Conservation (phyloP, 805 yeast species). For the Saturnispora diversa region DNA sequence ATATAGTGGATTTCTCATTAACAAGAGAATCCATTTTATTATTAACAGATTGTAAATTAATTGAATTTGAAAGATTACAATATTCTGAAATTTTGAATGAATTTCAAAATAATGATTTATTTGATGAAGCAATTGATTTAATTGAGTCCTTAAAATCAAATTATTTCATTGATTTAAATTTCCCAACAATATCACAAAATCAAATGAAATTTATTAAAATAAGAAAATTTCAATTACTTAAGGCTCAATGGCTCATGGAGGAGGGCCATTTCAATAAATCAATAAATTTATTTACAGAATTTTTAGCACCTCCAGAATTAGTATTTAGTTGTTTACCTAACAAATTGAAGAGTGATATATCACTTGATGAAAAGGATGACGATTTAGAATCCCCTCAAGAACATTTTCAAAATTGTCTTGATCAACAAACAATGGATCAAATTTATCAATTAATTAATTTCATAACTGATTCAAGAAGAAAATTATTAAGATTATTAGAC, state of each 20-base stretch:
- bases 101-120: constrained; percentile 25
- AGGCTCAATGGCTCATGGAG: constrained; percentile 30
- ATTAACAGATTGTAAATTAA: constrained; percentile 24
- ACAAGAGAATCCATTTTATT: constrained; percentile 25
- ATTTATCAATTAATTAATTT: constrained; percentile 36
- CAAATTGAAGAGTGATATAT: constrained; percentile 10
- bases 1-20: constrained; percentile 18
- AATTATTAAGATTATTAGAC: constrained; percentile 35
- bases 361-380: not conserved
- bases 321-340: constrained; percentile 42
- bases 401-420: not conserved
- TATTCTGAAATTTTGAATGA: constrained; percentile 20
- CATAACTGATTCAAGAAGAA: constrained; percentile 46
- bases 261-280: constrained; percentile 29
- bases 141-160: constrained; percentile 29
- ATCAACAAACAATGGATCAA: constrained; percentile 1
- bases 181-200: constrained; percentile 16
- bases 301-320: constrained; percentile 51
- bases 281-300: constrained; percentile 40
- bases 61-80: constrained; percentile 20
- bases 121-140: constrained; percentile 39
- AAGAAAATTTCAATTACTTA: constrained; percentile 36
- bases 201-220: constrained; percentile 30
- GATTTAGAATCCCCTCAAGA: constrained; percentile 1
- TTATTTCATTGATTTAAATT: constrained; percentile 14